These are phyloP conservation scores for Lachancea kluyveri DNA, from an alignment of 805 yeast species.

Conservation along the genomic window DNA sequence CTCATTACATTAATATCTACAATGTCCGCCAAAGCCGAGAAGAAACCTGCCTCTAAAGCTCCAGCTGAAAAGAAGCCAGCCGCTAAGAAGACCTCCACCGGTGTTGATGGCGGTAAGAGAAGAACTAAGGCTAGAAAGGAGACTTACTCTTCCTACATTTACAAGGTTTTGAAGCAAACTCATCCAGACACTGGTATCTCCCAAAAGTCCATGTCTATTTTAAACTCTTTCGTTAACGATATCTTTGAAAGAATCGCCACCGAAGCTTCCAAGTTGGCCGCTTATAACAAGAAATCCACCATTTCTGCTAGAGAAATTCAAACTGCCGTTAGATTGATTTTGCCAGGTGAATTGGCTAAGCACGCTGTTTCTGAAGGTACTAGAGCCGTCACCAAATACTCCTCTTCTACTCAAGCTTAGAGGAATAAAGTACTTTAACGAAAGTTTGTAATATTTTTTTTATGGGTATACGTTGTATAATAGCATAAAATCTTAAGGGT, in stretches of 20 bases:
- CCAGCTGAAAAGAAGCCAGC: constrained; percentile 97
- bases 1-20: neutral
- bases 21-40: constrained; percentile 24
- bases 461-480: constrained; percentile 2
- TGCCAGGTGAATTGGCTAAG: constrained; percentile 98
- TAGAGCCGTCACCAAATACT: constrained; percentile 95
- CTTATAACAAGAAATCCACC: constrained; percentile 97
- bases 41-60: constrained; percentile 78
- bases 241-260: constrained; percentile 96
- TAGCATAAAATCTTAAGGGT: too few species aligned
- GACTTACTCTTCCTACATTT: constrained; percentile 95
- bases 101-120: constrained; percentile 77
- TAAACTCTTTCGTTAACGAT: constrained; percentile 98
- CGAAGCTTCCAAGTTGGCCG: constrained; percentile 97
- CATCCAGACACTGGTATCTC: constrained; percentile 99
- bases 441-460: neutral
- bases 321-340: constrained; percentile 96
- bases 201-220: constrained; percentile 96
- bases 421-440: constrained; percentile 2
- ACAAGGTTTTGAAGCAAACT: constrained; percentile 97
- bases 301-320: constrained; percentile 98
- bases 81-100: constrained; percentile 82
- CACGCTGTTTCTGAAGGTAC: constrained; percentile 99
- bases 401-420: constrained; percentile 51
- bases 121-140: constrained; percentile 95